Evolutionary conservation across 352 stramenopile species (phyloP).

Genomic region (Stramenopiles sp.): DNA sequence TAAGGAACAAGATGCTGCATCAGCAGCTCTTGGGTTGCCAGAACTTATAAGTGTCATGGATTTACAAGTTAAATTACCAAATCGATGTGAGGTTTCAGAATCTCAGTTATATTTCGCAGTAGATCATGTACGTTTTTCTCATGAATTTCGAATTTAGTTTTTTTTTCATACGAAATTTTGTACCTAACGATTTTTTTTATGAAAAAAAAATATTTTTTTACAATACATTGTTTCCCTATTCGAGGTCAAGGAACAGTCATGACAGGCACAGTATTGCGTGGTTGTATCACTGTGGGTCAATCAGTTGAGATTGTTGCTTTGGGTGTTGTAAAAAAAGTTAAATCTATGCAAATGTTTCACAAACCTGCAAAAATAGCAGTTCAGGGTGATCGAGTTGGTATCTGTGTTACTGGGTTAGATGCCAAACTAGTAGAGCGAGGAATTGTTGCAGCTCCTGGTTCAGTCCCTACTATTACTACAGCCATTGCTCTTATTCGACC

Average conservation of each 20-base stretch:
- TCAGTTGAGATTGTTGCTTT: conserved; percentile 58
- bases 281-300: conserved; percentile 41
- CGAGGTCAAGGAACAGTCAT: conserved; percentile 83
- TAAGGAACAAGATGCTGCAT: too few species aligned
- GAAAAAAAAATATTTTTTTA: too few species aligned
- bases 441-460: conserved; percentile 27
- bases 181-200: too few species aligned
- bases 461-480: conserved; percentile 24
- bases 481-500: conserved; percentile 33
- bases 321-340: conserved; percentile 52
- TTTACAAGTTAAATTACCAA: too few species aligned
- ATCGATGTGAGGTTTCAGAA: too few species aligned
- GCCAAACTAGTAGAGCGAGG: conserved; percentile 37
- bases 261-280: conserved; percentile 62
- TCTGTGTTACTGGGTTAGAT: conserved; percentile 57
- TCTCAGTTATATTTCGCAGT: too few species aligned
- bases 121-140: too few species aligned
- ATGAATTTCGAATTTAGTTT: too few species aligned
- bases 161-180: too few species aligned
- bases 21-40: too few species aligned
- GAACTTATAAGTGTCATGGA: too few species aligned
- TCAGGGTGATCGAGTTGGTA: conserved; percentile 71
- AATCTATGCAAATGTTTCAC: conserved; percentile 90
- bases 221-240: conserved; percentile 92
- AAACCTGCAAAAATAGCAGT: conserved; percentile 28